Conservation (phyloP, 805 yeast species). For the Crinitomyces ghanaensis region DNA sequence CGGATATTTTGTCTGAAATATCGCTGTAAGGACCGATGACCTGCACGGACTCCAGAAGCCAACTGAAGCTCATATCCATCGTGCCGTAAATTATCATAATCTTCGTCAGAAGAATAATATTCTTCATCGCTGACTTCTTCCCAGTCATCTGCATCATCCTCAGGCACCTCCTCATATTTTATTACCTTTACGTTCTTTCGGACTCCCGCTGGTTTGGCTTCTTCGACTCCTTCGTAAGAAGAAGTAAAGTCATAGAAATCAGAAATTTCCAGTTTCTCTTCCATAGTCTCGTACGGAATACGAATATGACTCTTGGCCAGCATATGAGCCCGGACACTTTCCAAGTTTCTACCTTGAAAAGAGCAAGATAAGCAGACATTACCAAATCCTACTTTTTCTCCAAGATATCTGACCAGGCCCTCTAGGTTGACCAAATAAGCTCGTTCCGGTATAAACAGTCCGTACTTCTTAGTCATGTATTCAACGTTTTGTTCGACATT, state of each 20-base stretch:
- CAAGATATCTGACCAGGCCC: conserved; percentile 67
- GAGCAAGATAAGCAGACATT: conserved; percentile 72
- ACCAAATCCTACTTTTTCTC: conserved; percentile 73
- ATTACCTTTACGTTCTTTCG: conserved; percentile 21
- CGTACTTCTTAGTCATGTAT: conserved; percentile 74
- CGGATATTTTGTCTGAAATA: conserved; percentile 56
- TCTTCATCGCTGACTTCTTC: conserved; percentile 26
- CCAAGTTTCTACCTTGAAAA: conserved; percentile 74
- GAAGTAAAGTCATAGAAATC: conserved; percentile 78
- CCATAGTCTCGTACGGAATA: conserved; percentile 75
- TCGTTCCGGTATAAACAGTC: conserved; percentile 79
- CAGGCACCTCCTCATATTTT: conserved; percentile 26
- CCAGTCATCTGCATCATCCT: conserved; percentile 26
- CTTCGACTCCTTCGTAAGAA: too few relatives aligned
- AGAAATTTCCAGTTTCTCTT: conserved; percentile 64
- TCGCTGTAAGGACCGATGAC: conserved; percentile 68
- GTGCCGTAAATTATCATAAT: conserved; percentile 29
- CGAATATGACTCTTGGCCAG: conserved; percentile 73
- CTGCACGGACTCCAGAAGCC: conserved; percentile 69
- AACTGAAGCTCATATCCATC: conserved; percentile 60
- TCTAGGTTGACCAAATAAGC: conserved; percentile 52
- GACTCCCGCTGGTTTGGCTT: too few relatives aligned
- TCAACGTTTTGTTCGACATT: conserved; percentile 48
- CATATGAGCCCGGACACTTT: conserved; percentile 86
- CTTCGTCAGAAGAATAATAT: conserved; percentile 17